phyloP scores from a whole-genome alignment of 2,329 filamentous ascomycete species.

The Sphaceloma murrayae region DNA sequence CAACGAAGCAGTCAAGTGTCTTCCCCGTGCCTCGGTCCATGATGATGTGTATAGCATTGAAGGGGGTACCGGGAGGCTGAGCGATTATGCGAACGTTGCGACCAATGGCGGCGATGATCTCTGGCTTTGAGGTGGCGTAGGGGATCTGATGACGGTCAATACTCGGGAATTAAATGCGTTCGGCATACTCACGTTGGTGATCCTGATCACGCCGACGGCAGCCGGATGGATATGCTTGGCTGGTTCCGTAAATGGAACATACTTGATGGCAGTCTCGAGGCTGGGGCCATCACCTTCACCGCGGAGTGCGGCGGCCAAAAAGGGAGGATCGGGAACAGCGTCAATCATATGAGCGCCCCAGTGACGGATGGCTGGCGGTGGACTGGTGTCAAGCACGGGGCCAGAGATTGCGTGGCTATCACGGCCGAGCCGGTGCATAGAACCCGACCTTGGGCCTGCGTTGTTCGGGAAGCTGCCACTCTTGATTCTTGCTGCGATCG shows the following conservation, averaged over 20 bases:
- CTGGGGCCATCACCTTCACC: conserved; percentile 18
- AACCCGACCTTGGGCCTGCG: neutral
- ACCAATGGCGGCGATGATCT: conserved; percentile 41
- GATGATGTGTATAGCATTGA: conserved; percentile 45
- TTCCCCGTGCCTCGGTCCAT: conserved; percentile 50
- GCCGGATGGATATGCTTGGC: conserved; percentile 3
- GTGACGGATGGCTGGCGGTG: conserved; percentile 1
- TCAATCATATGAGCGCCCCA: conserved; percentile 15
- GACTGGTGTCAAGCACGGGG: neutral
- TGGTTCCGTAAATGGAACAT: conserved; percentile 25
- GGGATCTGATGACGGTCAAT: conserved; percentile 36
- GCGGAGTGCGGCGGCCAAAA: conserved; percentile 13
- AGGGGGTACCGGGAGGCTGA: conserved; percentile 26
- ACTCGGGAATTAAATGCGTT: neutral
- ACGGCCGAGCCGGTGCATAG: conserved; percentile 2
- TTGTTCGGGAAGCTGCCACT: conserved; percentile 4
- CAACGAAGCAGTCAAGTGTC: conserved; percentile 46
- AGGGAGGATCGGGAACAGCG: conserved; percentile 15
- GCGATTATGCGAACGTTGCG: conserved; percentile 34
- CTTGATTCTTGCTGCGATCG: conserved; percentile 15
- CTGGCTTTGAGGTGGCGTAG: conserved; percentile 40
- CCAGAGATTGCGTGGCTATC: neutral
- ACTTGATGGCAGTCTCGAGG: conserved; percentile 23
- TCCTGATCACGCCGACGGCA: conserved; percentile 27
- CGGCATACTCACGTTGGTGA: conserved; percentile 25